phyloP scores from a whole-genome alignment of 2,329 filamentous ascomycete species.

The Tolypocladium pustulatum region DNA sequence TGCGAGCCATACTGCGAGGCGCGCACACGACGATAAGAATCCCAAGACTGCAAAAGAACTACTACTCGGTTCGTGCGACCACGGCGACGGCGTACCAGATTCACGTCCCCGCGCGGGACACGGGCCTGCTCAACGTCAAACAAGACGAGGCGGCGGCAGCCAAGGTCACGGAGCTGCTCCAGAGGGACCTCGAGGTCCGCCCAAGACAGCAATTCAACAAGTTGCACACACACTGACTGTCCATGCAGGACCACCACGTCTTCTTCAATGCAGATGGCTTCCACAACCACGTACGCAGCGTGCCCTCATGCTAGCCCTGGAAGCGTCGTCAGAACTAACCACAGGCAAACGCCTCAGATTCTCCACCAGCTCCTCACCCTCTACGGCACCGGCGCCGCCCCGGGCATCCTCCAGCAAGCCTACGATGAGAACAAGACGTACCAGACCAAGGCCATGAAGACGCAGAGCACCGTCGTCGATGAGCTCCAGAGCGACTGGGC shows the following conservation, averaged over 20 bases:
- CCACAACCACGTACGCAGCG: constrained; percentile 62
- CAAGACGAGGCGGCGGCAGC: constrained; percentile 49
- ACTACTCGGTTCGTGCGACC: background rate
- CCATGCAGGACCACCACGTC: constrained; percentile 48
- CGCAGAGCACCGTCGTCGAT: constrained; percentile 38
- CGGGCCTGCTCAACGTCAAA: constrained; percentile 35
- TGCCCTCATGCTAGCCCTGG: background rate
- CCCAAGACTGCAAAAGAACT: background rate
- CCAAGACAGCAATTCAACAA: background rate
- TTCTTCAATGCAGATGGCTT: constrained; percentile 69
- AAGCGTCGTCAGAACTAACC: too few relatives aligned
- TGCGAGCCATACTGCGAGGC: background rate
- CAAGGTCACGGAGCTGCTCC: constrained; percentile 56
- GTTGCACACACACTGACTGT: too few relatives aligned
- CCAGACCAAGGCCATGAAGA: constrained; percentile 44
- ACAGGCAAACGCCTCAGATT: constrained; percentile 29
- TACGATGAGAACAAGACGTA: constrained; percentile 58
- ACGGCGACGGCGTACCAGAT: constrained; percentile 41
- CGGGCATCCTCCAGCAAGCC: constrained; percentile 46
- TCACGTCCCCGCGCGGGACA: constrained; percentile 34
- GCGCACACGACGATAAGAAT: background rate
- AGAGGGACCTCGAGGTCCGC: constrained; percentile 58
- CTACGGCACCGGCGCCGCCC: constrained; percentile 61
- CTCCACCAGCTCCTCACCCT: constrained; percentile 66
- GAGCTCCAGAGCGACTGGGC: constrained; percentile 44